Base-by-base conservation (phyloP, 78 protist species). In the Guillardia theta region DNA sequence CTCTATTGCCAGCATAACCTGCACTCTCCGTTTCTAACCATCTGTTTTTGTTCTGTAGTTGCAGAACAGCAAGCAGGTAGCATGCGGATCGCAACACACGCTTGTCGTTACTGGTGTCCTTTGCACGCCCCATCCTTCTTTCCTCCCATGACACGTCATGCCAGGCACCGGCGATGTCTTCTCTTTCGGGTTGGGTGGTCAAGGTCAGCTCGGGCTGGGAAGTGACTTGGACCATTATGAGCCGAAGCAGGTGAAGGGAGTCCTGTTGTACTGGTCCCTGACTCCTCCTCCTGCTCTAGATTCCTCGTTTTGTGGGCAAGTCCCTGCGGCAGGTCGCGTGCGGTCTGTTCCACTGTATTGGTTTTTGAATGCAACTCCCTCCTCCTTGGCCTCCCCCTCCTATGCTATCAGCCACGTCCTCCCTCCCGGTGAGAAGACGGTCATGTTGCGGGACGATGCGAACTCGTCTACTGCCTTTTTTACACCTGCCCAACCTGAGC, bases 401-500 rank as follows among this genome's bases (percentile, higher is more conserved):
- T n/a, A 53, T 12, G 62, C 62, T 18, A 70, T 70, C 36, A 70
- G 33, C 83, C 83, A 70, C 10, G 83, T 70, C 46, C 83, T 36
- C 46, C 83, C 83, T 15, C 83, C 83, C 41, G 83, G 83, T 22
- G 83, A 70, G 83, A 70, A 15, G 41, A 70, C 83, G 45, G 83
- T 24, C 83, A 70, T 24, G 41, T 70, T 70, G 83, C 36, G 83
- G 5, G 15, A 22, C 21, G 4, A 43, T 6, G 83, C 83, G 41
- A 33, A 70, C 83, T 70, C 83, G 41, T 70, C 10, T 36, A 70
- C 83, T 1, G 83, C 83, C 41, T 70, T 70, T 24, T 33, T 70
- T 22, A 70, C 83, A 24, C 83, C 83, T 15, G 83, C 83, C 83
- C 83, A 70, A 22, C 83, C 83, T n/a, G n/a, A n/a, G n/a, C n/a